These are phyloP conservation scores for Cladobotryum mycophilum DNA, from an alignment of 2,329 filamentous ascomycete species.

Conservation along the genomic window DNA sequence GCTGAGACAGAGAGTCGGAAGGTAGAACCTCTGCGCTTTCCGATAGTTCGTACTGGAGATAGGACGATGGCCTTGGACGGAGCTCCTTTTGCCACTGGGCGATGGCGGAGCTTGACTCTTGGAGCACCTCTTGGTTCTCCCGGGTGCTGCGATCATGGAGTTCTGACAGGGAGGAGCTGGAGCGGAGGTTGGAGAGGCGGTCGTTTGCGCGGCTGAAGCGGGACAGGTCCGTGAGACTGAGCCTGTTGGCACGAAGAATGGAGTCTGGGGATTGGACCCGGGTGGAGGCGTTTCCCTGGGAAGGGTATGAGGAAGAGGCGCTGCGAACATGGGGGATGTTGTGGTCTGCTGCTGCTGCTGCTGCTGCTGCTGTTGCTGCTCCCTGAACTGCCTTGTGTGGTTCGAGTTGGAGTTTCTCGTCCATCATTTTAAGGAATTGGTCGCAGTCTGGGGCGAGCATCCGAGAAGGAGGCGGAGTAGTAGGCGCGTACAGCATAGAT, in stretches of 20 bases:
- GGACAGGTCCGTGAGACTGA: constrained; percentile 24
- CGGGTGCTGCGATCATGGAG: background rate
- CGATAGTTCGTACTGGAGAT: constrained; percentile 21
- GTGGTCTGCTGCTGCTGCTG: background rate
- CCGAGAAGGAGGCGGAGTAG: background rate
- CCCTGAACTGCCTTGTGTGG: background rate
- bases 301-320: constrained; percentile 27
- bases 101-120: constrained; percentile 20
- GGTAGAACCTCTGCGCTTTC: constrained; percentile 23
- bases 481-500: constrained; percentile 8
- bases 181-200: constrained; percentile 24
- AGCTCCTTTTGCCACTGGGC: constrained; percentile 22
- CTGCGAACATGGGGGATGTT: constrained; percentile 16
- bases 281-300: constrained; percentile 14
- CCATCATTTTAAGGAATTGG: constrained; percentile 15
- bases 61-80: constrained; percentile 15
- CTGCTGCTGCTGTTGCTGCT: no score
- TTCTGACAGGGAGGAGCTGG: constrained; percentile 20
- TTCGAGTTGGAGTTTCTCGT: constrained; percentile 12
- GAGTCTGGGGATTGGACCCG: constrained; percentile 24
- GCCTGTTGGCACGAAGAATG: constrained; percentile 14
- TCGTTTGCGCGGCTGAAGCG: constrained; percentile 25
- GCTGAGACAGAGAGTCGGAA: constrained; percentile 17
- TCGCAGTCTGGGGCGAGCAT: constrained; percentile 5
- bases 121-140: constrained; percentile 1